Evolutionary conservation across 345 rosid genomes (phyloP), one percentile per base, ranked within the genome.

Genomic region (Noccaea caerulescens): DNA sequence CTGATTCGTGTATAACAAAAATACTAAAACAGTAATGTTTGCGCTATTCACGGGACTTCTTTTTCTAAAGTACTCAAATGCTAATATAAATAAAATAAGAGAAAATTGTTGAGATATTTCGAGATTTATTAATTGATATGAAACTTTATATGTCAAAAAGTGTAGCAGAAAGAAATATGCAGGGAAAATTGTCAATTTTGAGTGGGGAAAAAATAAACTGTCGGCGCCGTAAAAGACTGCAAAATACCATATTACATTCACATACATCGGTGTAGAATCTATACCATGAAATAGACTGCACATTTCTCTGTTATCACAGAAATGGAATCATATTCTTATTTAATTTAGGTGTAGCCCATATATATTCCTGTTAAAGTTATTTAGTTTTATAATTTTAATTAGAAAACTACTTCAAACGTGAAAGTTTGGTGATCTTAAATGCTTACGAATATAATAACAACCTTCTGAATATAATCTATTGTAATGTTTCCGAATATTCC

Each of bases 201-300:
- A 36, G 65, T 58, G 39, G 52, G 10, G 14, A 30, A 43, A 62
- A 33, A 4, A 18, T 16, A 53, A 56, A 39, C 57, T 47, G 77
- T 66, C 71, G 76, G 71, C 64, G 76, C 71, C 76, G 76, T 63
- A 45, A 63, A 63, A 55, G 63, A 46, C 50, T 34, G 65, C 20
- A 72, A 55, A 63, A 63, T 36, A 63, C 49, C 59, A 73, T 47
- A 47, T 27, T 34, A 38, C 60, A 65, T 73, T 64, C 66, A 65
- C 71, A 72, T 46, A 56, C 58, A 36, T 20, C 55, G 65, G 49
- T 64, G 37, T 8, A 30, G 53, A 66, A 30, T 57, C 51, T 39
- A 57, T 34, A 65, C 60, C 51, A 39, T 4, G 44, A 73, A 30
- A 39, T 41, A 50, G 53, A 30, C 72, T 39, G 45, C 55, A 49